Conservation (phyloP, 805 yeast species). For the Jamesozyma gamospora region DNA sequence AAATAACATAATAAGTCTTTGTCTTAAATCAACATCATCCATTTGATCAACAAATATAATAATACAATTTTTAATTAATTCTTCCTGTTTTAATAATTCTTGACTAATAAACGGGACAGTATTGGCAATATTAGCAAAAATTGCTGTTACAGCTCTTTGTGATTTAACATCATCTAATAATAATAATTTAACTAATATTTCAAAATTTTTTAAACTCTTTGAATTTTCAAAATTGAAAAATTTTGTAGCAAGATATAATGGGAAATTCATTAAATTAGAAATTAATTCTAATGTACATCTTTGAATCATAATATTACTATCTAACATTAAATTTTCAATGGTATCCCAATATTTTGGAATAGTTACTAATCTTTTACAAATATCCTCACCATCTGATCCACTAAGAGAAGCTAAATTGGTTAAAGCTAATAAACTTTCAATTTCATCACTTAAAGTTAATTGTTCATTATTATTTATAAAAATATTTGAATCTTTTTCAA, state of each 20-base stretch:
- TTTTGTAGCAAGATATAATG: conserved; percentile 35
- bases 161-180: conserved; percentile 32
- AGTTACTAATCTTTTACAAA: conserved; percentile 23
- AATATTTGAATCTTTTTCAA: conserved; percentile 2
- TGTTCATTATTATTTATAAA: conserved; percentile 11
- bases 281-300: conserved; percentile 54
- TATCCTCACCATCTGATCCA: conserved; percentile 32
- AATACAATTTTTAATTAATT: conserved; percentile 20
- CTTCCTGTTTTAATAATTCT: conserved; percentile 19
- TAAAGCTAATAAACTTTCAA: conserved; percentile 52
- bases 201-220: conserved; percentile 33
- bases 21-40: conserved; percentile 24
- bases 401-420: conserved; percentile 53
- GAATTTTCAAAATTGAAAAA: conserved; percentile 45
- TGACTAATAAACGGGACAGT: conserved; percentile 30
- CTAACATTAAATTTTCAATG: conserved; percentile 36
- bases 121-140: conserved; percentile 29
- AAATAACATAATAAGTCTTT: conserved; percentile 28
- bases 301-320: conserved; percentile 42
- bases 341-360: conserved; percentile 36
- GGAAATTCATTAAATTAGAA: conserved; percentile 44
- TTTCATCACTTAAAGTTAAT: conserved; percentile 29
- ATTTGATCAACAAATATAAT: conserved; percentile 22
- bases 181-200: conserved; percentile 33
- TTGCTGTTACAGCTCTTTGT: conserved; percentile 34